Evolutionary conservation across 495 filamentous ascomycete species (phyloP).

Genomic region (Hypoxylon trugodes): DNA sequence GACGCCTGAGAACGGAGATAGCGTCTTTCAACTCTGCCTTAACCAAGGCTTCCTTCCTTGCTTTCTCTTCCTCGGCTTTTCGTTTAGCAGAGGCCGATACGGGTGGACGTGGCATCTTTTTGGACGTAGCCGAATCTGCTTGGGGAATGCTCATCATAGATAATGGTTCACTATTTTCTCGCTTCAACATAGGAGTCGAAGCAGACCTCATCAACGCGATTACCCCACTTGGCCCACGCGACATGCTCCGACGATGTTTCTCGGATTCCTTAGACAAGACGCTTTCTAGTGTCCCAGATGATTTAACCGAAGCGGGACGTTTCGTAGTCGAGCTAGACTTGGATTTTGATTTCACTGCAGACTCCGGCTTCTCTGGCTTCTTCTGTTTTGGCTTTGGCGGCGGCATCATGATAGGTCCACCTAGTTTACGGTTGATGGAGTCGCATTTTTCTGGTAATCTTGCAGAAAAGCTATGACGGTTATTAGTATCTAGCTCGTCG

Average conservation of each 20-base stretch:
- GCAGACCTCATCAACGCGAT: slow-evolving; percentile 74
- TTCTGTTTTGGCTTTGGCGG: slow-evolving; percentile 64
- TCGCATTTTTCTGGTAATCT: slow-evolving; percentile 83
- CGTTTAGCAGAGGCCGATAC: slow-evolving; percentile 23
- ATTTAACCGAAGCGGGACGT: slow-evolving; percentile 57
- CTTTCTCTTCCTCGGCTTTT: slow-evolving; percentile 63
- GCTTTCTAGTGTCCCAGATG: slow-evolving; percentile 69
- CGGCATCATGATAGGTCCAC: slow-evolving; percentile 73
- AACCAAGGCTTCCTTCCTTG: slow-evolving; percentile 76
- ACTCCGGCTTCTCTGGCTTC: slow-evolving; percentile 35
- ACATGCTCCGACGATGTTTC: slow-evolving; percentile 58
- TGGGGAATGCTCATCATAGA: slow-evolving; percentile 61
- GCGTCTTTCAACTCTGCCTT: slow-evolving; percentile 85
- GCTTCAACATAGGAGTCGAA: slow-evolving; percentile 69
- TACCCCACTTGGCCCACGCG: slow-evolving; percentile 57
- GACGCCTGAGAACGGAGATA: slow-evolving; percentile 83
- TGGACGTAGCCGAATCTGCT: slow-evolving; percentile 48
- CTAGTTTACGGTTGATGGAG: slow-evolving; percentile 84
- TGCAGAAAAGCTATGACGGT: slow-evolving; percentile 70
- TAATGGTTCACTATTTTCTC: slow-evolving; percentile 67
- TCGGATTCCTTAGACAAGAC: slow-evolving; percentile 74
- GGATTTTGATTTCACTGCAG: slow-evolving; percentile 46
- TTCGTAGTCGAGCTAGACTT: slow-evolving; percentile 66
- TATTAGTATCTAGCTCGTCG: slow-evolving; percentile 19
- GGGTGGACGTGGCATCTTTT: slow-evolving; percentile 27